A percentile compares a stretch with the other conserved stretches of the same genome.
Conservation (phyloP, 23 red algal species). For the Gracilaria gracilis region DNA sequence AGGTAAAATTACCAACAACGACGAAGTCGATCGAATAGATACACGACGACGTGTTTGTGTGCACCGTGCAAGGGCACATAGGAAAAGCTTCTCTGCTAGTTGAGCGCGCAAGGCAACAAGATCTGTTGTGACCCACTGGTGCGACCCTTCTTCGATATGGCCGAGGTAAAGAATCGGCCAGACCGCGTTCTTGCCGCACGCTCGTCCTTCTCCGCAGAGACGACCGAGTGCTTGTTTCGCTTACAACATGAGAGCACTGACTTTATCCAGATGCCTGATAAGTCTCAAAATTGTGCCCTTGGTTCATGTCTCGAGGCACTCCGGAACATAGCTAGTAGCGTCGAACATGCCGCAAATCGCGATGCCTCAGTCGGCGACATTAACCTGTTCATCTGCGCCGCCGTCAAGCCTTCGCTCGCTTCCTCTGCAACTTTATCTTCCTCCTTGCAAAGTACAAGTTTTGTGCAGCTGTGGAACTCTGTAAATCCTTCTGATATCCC, state of each 20-base stretch:
- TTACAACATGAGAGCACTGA: background rate
- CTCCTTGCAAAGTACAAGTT: background rate
- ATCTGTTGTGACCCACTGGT: constrained; percentile 24
- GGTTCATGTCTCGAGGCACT: constrained; percentile 28
- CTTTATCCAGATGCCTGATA: background rate
- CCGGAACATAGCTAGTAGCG: constrained; percentile 22
- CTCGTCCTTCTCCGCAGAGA: background rate
- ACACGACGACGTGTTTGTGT: no score
- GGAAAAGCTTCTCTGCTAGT: background rate
- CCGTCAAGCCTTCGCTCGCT: constrained; percentile 16
- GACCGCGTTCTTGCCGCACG: background rate
- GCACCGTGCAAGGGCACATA: no score
- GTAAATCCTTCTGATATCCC: background rate
- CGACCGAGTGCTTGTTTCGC: constrained; percentile 17
- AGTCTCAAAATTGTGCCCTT: background rate
- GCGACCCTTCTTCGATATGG: background rate
- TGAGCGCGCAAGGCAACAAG: background rate
- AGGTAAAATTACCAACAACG: no score
- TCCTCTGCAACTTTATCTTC: background rate
- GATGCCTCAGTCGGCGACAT: constrained; percentile 2
- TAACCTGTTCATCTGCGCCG: constrained; percentile 10
- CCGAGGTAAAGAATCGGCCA: background rate
- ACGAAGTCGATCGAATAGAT: no score
- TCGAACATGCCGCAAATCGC: constrained; percentile 25
- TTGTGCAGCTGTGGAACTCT: constrained; percentile 22